Conservation (phyloP, 83 land plant species). For the Picea mariana region DNA sequence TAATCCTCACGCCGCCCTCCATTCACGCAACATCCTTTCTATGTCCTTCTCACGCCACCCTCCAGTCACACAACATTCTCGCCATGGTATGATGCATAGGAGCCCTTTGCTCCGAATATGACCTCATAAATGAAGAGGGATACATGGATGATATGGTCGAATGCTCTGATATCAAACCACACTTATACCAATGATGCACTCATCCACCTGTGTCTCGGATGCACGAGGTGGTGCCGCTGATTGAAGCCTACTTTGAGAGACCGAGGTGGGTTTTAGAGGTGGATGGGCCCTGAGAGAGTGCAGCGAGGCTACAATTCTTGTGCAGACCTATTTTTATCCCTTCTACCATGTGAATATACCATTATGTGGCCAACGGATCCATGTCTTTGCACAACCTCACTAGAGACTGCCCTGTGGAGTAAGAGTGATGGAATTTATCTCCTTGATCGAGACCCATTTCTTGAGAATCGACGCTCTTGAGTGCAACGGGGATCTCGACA, state of each 20-base stretch:
- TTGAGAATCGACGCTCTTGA: too few relatives aligned
- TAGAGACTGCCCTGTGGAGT: constrained; percentile 50
- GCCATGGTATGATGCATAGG: neutral
- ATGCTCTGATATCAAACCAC: neutral
- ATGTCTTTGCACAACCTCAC: constrained; percentile 16
- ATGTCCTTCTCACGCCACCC: too few relatives aligned
- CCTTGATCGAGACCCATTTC: neutral
- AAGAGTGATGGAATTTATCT: constrained; percentile 30
- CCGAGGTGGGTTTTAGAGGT: neutral
- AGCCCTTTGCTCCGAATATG: neutral
- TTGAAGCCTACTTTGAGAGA: neutral
- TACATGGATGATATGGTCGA: neutral
- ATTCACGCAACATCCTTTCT: too few relatives aligned
- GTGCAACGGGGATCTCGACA: neutral
- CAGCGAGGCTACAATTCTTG: neutral
- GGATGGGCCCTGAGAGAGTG: neutral
- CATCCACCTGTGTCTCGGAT: neutral
- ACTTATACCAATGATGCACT: neutral
- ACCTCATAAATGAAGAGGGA: too few relatives aligned
- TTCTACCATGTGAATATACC: neutral
- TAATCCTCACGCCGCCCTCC: too few relatives aligned
- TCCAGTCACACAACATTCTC: too few relatives aligned
- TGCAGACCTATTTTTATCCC: neutral
- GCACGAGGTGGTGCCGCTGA: too few relatives aligned
- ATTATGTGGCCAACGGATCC: neutral